Percentiles rank a stretch among this genome's conserved stretches.
phyloP scores from a whole-genome alignment of 371 early-diverging fungal species.

The Funneliformis caledonium region DNA sequence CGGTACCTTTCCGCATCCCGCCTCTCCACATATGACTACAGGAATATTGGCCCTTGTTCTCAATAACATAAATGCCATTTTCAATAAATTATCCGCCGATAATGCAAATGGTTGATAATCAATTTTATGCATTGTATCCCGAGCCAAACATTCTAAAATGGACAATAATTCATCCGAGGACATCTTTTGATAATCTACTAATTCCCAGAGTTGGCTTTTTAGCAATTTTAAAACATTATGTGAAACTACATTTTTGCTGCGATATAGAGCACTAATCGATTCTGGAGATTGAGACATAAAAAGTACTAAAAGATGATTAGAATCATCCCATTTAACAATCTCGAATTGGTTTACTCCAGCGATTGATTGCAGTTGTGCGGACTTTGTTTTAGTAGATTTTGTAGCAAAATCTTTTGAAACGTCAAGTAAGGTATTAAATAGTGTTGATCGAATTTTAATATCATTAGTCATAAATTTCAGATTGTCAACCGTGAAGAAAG shows the following conservation, averaged over 20 bases:
- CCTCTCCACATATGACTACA: slow-evolving; percentile 32
- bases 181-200: slow-evolving; percentile 24
- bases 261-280: slow-evolving; percentile 32
- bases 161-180: not conserved
- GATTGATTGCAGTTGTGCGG: slow-evolving; percentile 14
- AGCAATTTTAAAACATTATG: slow-evolving; percentile 16
- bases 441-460: slow-evolving; percentile 1
- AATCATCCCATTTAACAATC: slow-evolving; percentile 26
- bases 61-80: slow-evolving; percentile 38
- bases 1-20: slow-evolving; percentile 33
- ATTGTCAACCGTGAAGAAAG: slow-evolving; percentile 35
- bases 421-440: slow-evolving; percentile 20
- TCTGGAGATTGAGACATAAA: slow-evolving; percentile 35
- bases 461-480: slow-evolving; percentile 29
- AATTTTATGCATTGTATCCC: not conserved
- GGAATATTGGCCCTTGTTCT: slow-evolving; percentile 37
- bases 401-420: slow-evolving; percentile 40
- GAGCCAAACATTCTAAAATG: slow-evolving; percentile 31
- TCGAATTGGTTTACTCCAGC: not conserved
- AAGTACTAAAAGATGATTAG: slow-evolving; percentile 28
- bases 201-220: not conserved
- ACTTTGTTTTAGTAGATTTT: slow-evolving; percentile 11
- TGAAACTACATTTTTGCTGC: slow-evolving; percentile 17
- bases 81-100: slow-evolving; percentile 32
- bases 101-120: slow-evolving; percentile 17